A percentile compares a stretch with the other conserved stretches of the same genome.
Conservation (phyloP, 768 basidiomycete genomes). For the Hygrophoropsis aurantiaca region DNA sequence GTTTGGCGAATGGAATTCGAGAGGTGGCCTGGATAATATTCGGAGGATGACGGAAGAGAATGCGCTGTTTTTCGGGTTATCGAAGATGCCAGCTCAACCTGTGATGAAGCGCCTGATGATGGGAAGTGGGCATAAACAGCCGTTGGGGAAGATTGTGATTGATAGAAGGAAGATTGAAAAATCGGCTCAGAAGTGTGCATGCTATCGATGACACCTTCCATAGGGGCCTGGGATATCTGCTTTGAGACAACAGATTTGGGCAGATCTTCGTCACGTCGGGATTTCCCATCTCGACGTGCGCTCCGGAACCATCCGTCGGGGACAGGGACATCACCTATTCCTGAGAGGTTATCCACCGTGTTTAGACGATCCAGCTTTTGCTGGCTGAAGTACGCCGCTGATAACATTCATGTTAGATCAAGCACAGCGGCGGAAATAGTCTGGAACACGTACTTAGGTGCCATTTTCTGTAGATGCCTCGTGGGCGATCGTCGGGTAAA, state of each 20-base stretch:
- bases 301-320: conserved; percentile 81
- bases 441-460: conserved; percentile 47
- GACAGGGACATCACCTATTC: conserved; percentile 62
- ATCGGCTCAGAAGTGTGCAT: conserved; percentile 11
- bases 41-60: conserved; percentile 29
- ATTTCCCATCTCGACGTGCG: conserved; percentile 65
- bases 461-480: conserved; percentile 48
- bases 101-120: conserved; percentile 26
- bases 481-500: conserved; percentile 42
- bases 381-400: conserved; percentile 86
- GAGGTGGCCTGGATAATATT: conserved; percentile 18
- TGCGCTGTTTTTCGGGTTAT: conserved; percentile 25
- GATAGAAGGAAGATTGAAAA: conserved; percentile 21
- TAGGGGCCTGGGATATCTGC: conserved; percentile 31
- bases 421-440: conserved; percentile 26
- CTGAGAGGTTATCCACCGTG: conserved; percentile 70
- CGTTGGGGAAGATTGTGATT: conserved; percentile 16
- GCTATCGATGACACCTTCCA: conserved; percentile 26
- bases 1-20: conserved; percentile 24
- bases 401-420: conserved; percentile 8
- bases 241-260: conserved; percentile 49
- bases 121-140: conserved; percentile 31
- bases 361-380: conserved; percentile 67
- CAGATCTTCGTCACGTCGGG: conserved; percentile 38
- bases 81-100: conserved; percentile 16